Evolutionary conservation across 495 filamentous ascomycete genomes (phyloP).

Genomic region (Aspergillus biplanus): DNA sequence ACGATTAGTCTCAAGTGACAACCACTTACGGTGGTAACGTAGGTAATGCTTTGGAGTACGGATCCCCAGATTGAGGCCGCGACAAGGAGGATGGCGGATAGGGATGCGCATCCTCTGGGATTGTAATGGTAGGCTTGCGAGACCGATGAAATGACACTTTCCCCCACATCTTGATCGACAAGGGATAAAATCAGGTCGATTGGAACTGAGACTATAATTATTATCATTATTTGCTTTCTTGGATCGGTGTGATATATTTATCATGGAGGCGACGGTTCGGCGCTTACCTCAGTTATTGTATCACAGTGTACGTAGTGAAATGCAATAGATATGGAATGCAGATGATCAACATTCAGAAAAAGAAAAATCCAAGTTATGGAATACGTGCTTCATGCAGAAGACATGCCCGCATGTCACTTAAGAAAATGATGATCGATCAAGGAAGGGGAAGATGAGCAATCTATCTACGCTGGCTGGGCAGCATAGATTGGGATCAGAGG

Average conservation of each 20-base stretch:
- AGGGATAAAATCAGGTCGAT: background rate
- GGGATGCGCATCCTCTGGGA: constrained; percentile 35
- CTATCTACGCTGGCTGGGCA: background rate
- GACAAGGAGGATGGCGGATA: constrained; percentile 25
- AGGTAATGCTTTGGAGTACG: constrained; percentile 40
- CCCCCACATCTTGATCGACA: constrained; percentile 46
- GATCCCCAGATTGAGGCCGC: constrained; percentile 10
- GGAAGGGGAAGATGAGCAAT: background rate
- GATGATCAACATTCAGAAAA: constrained; percentile 12
- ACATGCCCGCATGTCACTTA: constrained; percentile 25
- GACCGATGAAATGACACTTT: constrained; percentile 45
- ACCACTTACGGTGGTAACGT: constrained; percentile 46
- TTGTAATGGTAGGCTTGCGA: constrained; percentile 47
- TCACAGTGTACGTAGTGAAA: background rate
- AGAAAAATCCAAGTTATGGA: constrained; percentile 1
- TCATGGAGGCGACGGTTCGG: background rate
- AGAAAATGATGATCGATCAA: constrained; percentile 14
- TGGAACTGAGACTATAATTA: background rate
- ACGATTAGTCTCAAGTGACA: background rate
- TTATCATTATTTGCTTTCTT: background rate
- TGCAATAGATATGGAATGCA: constrained; percentile 6
- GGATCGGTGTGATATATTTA: background rate
- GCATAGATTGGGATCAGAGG: constrained; percentile 4
- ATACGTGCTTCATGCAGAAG: constrained; percentile 18
- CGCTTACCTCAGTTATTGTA: constrained; percentile 12